phyloP scores from a whole-genome alignment of 2,329 filamentous ascomycete genomes.

The Leptographium galeiforme region DNA sequence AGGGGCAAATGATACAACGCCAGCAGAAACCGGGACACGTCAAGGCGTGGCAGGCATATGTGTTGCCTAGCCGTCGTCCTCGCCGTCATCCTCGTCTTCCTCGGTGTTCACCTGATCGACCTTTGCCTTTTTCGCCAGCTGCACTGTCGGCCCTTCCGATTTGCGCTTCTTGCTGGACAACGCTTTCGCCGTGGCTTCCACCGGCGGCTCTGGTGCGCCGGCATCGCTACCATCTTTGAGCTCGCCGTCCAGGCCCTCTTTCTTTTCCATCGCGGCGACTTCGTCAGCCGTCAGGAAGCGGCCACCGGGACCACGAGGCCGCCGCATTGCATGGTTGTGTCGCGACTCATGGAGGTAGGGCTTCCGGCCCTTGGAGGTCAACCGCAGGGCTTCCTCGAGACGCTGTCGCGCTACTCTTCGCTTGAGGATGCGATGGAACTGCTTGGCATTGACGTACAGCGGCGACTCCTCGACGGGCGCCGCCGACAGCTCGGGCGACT shows the following conservation, averaged over 20 bases:
- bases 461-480: conserved; percentile 75
- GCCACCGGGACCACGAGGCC: conserved; percentile 84
- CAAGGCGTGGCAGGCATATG: neutral
- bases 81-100: conserved; percentile 23
- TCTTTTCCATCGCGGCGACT: conserved; percentile 75
- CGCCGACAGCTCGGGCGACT: conserved; percentile 68
- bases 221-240: conserved; percentile 21
- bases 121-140: conserved; percentile 41
- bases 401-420: conserved; percentile 84
- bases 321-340: conserved; percentile 95
- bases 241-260: conserved; percentile 29
- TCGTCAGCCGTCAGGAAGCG: conserved; percentile 95
- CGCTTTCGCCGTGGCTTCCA: conserved; percentile 10
- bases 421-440: conserved; percentile 95
- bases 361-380: conserved; percentile 91
- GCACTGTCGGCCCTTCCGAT: conserved; percentile 34
- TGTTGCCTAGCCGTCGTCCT: conserved; percentile 10
- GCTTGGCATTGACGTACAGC: conserved; percentile 95
- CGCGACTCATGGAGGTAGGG: conserved; percentile 95
- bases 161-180: conserved; percentile 45
- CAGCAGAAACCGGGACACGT: neutral
- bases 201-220: conserved; percentile 13
- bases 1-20: neutral
- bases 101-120: conserved; percentile 26
- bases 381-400: conserved; percentile 77